Percentiles rank a stretch among this genome's conserved stretches.
These are phyloP conservation scores for Malassezia sympodialis DNA, from an alignment of 1,284 basidiomycete genomes.

Conservation along the genomic window DNA sequence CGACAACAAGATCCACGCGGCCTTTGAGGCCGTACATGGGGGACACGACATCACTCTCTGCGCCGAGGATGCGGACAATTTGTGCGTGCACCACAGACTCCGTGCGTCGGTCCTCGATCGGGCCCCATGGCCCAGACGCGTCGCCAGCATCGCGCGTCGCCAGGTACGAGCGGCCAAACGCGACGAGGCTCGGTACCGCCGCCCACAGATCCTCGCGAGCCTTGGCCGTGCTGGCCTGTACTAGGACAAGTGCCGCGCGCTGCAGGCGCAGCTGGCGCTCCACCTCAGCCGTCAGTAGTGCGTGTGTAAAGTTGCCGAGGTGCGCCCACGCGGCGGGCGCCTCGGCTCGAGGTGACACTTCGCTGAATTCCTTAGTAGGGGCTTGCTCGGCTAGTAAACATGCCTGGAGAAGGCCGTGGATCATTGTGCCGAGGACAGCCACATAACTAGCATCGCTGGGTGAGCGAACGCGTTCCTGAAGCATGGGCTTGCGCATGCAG, in stretches of 20 bases:
- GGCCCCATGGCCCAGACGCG: background rate
- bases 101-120: background rate
- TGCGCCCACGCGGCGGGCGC: constrained; percentile 22
- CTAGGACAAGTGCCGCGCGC: constrained; percentile 27
- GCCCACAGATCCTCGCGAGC: constrained; percentile 23
- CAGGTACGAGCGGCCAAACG: constrained; percentile 31
- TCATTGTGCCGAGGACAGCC: constrained; percentile 40
- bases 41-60: constrained; percentile 96
- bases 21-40: constrained; percentile 90
- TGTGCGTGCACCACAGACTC: constrained; percentile 14
- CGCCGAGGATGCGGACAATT: constrained; percentile 52
- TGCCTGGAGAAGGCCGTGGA: constrained; percentile 41
- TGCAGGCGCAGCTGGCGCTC: constrained; percentile 23
- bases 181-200: constrained; percentile 26
- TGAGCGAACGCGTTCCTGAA: constrained; percentile 31
- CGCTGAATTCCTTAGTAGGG: constrained; percentile 31
- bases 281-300: constrained; percentile 28
- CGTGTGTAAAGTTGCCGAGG: constrained; percentile 33
- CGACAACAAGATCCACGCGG: constrained; percentile 82
- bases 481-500: constrained; percentile 37
- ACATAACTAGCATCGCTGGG: constrained; percentile 24
- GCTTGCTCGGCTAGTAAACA: constrained; percentile 25
- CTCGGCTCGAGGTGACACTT: background rate
- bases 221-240: constrained; percentile 21
- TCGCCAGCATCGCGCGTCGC: constrained; percentile 12